Conservation (phyloP, 1,284 basidiomycete species). For the Fomitiporia mediterranea region DNA sequence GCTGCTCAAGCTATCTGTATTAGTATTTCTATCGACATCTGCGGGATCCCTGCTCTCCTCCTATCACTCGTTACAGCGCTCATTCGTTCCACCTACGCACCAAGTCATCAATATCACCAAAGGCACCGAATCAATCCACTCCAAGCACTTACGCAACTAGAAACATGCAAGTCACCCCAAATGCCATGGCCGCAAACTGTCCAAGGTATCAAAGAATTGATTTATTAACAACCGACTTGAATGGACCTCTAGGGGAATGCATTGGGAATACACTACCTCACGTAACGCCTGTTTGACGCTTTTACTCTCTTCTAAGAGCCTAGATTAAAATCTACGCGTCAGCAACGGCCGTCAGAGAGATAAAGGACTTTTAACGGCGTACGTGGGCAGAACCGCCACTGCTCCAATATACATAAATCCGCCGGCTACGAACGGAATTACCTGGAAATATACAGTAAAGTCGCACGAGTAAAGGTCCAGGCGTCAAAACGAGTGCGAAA, state of each 20-base stretch:
- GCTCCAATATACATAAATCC: constrained; percentile 92
- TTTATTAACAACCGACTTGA: no score
- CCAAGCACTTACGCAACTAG: constrained; percentile 69
- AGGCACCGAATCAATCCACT: constrained; percentile 12
- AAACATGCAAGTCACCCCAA: constrained; percentile 87
- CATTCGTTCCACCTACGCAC: constrained; percentile 77
- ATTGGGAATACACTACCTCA: constrained; percentile 74
- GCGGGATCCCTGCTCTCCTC: no score
- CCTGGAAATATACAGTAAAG: constrained; percentile 37
- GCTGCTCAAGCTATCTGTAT: no score
- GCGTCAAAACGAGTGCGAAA: constrained; percentile 4
- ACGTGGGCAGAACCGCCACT: constrained; percentile 86
- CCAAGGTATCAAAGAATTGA: constrained; percentile 20
- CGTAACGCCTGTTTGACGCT: constrained; percentile 81
- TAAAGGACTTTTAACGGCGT: constrained; percentile 29
- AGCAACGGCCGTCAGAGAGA: constrained; percentile 16
- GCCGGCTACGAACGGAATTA: constrained; percentile 88
- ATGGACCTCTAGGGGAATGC: no score
- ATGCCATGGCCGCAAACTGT: constrained; percentile 84
- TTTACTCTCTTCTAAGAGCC: constrained; percentile 80
- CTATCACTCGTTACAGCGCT: constrained; percentile 5
- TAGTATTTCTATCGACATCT: no score
- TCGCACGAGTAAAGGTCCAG: constrained; percentile 17
- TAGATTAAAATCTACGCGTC: constrained; percentile 29
- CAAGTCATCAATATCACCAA: constrained; percentile 20